Evolutionary conservation across 1,284 basidiomycete species (phyloP).

Genomic region (Ustilago lituana): DNA sequence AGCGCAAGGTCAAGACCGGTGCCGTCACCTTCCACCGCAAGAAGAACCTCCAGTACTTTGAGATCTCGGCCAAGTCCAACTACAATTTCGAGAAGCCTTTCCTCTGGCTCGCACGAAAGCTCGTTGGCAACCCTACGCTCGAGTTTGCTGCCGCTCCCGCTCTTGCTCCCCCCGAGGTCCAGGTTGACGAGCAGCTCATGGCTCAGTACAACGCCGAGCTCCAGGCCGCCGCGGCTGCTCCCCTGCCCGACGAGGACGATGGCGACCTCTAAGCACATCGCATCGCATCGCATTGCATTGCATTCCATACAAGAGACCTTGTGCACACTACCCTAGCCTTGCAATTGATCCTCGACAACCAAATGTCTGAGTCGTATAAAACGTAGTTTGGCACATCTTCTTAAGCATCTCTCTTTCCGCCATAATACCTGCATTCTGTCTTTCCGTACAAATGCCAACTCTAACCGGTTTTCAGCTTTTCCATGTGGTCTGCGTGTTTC

Average conservation of each 20-base stretch:
- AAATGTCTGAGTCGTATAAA: too few species aligned
- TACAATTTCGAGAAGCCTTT: constrained; percentile 99
- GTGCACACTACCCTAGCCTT: too few species aligned
- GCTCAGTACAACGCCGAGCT: constrained; percentile 84
- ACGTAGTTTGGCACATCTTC: too few species aligned
- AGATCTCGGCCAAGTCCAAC: constrained; percentile 99
- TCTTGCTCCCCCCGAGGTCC: constrained; percentile 91
- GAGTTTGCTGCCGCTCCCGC: constrained; percentile 98
- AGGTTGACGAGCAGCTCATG: constrained; percentile 84
- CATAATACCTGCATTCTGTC: constrained; percentile 36
- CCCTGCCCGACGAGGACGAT: constrained; percentile 72
- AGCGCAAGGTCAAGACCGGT: constrained; percentile 99
- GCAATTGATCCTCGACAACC: too few species aligned
- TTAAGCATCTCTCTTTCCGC: too few species aligned
- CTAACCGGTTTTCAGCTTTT: constrained; percentile 4
- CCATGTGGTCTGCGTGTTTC: too few species aligned
- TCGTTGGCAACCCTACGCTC: constrained; percentile 88
- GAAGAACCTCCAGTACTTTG: constrained; percentile 99
- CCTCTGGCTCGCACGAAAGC: constrained; percentile 98
- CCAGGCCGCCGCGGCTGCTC: constrained; percentile 70
- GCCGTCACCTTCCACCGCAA: constrained; percentile 99
- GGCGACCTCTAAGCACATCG: constrained; percentile 62
- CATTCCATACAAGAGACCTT: too few species aligned
- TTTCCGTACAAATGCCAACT: constrained; percentile 22
- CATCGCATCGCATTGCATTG: not conserved